Conservation (phyloP, 805 yeast genomes). For the Nakazawaea wickerhamii region DNA sequence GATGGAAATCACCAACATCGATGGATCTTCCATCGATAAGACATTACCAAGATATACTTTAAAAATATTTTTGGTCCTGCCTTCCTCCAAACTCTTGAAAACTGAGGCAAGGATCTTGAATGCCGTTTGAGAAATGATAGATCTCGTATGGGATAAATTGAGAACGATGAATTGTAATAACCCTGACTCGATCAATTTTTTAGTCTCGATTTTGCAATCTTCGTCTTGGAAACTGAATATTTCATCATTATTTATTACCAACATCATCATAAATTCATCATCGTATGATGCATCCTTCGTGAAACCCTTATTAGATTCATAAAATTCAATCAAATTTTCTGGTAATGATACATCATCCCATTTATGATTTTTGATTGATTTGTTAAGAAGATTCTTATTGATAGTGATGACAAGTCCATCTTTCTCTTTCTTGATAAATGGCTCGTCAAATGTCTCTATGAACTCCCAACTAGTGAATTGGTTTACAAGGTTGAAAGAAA, state of each 20-base stretch:
- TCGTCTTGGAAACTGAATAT: constrained; percentile 35
- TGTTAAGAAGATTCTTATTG: constrained; percentile 42
- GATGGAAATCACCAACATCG: constrained; percentile 49
- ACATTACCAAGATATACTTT: constrained; percentile 48
- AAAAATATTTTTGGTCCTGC: constrained; percentile 33
- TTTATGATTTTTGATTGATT: constrained; percentile 37
- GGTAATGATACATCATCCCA: constrained; percentile 26
- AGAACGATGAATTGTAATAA: constrained; percentile 47
- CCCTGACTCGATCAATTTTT: constrained; percentile 50
- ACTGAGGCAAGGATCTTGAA: constrained; percentile 39
- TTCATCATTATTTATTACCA: constrained; percentile 61
- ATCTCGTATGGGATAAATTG: constrained; percentile 34
- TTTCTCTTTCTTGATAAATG: constrained; percentile 39
- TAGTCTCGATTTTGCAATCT: constrained; percentile 40
- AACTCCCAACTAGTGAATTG: constrained; percentile 64
- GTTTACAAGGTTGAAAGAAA: constrained; percentile 59
- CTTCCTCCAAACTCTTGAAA: constrained; percentile 34
- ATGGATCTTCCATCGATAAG: constrained; percentile 21
- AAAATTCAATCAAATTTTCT: constrained; percentile 24
- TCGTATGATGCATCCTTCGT: constrained; percentile 41
- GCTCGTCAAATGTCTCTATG: constrained; percentile 35
- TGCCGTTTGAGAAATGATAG: constrained; percentile 30
- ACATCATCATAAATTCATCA: constrained; percentile 60
- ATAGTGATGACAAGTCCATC: constrained; percentile 45
- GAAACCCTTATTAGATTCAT: constrained; percentile 17